Percentiles rank a stretch among this genome's conserved stretches.
phyloP scores from a whole-genome alignment of 306 rosid genomes.

The Gillenia trifoliata region DNA sequence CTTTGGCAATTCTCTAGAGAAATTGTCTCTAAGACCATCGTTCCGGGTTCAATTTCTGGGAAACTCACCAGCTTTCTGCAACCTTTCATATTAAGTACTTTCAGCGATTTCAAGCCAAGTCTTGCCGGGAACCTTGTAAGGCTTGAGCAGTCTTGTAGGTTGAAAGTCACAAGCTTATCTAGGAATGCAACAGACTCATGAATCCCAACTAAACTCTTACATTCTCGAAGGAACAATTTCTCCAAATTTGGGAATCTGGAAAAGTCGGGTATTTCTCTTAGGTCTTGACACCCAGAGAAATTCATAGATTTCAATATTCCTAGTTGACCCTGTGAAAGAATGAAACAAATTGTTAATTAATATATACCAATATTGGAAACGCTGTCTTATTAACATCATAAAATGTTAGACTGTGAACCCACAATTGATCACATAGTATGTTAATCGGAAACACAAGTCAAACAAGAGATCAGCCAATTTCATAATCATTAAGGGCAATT shows the following conservation, averaged over 20 bases:
- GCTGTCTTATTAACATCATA: no score
- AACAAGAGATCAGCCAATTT: no score
- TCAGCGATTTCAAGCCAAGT: constrained; percentile 1
- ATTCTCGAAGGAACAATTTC: neutral
- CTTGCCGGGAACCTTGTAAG: constrained; percentile 12
- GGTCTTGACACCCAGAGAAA: neutral
- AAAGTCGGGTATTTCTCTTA: neutral
- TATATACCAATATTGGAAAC: neutral
- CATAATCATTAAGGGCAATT: no score
- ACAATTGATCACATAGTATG: no score
- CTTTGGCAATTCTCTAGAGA: neutral
- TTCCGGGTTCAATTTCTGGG: constrained; percentile 13
- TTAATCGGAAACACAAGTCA: no score
- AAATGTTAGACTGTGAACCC: no score
- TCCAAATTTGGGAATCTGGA: neutral
- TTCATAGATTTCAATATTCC: neutral
- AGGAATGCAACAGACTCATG: neutral
- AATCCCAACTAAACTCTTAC: neutral
- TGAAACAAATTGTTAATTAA: neutral
- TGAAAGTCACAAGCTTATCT: neutral
- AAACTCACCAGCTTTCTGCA: neutral
- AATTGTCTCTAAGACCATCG: neutral
- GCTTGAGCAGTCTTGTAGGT: neutral
- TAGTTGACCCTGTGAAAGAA: neutral
- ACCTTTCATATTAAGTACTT: neutral